phyloP scores from a whole-genome alignment of 805 yeast species.

The Myxozyma vanderwaltii region DNA sequence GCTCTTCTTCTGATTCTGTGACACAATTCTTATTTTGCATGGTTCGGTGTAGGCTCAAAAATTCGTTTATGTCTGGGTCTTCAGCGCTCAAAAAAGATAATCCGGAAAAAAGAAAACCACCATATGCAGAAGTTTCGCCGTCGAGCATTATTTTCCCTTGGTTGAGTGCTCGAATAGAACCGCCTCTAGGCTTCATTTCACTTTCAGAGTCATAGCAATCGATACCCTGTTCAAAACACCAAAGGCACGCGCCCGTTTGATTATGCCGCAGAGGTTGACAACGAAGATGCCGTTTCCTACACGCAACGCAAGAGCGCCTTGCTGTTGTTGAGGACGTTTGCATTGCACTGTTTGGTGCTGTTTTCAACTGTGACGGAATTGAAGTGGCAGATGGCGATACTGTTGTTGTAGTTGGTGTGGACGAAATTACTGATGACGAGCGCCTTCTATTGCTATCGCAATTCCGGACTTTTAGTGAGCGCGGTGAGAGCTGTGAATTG shows the following conservation, averaged over 20 bases:
- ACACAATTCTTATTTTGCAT: constrained; percentile 16
- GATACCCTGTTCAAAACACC: constrained; percentile 24
- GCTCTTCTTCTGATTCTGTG: constrained; percentile 17
- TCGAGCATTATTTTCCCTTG: constrained; percentile 21
- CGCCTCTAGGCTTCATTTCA: constrained; percentile 16
- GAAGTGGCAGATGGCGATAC: background rate
- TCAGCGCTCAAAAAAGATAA: constrained; percentile 13
- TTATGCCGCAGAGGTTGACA: constrained; percentile 14
- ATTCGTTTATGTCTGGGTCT: constrained; percentile 14
- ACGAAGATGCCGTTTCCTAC: constrained; percentile 20
- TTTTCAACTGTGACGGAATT: background rate
- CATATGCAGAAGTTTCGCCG: constrained; percentile 23
- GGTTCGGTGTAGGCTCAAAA: constrained; percentile 10
- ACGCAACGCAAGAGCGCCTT: constrained; percentile 19
- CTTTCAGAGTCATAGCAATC: constrained; percentile 23
- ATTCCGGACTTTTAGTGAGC: background rate
- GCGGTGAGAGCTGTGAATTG: background rate
- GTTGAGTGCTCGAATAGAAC: background rate
- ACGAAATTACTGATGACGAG: background rate
- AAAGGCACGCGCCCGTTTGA: constrained; percentile 18
- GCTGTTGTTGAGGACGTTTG: background rate
- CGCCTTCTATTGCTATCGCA: background rate
- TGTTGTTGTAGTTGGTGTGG: background rate
- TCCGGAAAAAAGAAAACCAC: constrained; percentile 22
- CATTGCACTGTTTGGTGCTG: background rate